Evolutionary conservation across 192 early-diverging fungal species (phyloP).

Genomic region (Mortierella alpina): DNA sequence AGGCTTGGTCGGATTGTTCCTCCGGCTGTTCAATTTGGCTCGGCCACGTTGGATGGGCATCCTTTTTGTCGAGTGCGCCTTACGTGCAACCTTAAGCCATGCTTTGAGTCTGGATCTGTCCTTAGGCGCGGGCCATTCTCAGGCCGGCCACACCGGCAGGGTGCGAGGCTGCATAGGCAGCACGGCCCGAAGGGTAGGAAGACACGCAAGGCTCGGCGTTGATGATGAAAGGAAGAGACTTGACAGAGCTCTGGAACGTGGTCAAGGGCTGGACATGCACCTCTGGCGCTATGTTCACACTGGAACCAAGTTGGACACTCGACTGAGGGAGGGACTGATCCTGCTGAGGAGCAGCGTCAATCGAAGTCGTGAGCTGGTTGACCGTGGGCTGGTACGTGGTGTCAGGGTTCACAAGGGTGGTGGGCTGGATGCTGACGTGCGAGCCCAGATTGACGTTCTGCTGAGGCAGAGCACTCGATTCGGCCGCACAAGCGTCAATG

Average conservation of each 20-base stretch:
- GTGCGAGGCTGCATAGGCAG: not conserved
- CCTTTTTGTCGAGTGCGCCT: too few relatives aligned
- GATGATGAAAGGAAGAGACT: slow-evolving; percentile 45
- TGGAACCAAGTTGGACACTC: slow-evolving; percentile 30
- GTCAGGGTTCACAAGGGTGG: slow-evolving; percentile 32
- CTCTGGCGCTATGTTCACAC: slow-evolving; percentile 21
- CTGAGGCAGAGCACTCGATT: slow-evolving; percentile 24
- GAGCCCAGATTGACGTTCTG: slow-evolving; percentile 38
- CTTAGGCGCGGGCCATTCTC: too few relatives aligned
- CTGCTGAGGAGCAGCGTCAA: slow-evolving; percentile 30
- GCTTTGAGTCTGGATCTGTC: too few relatives aligned
- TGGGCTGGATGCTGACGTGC: slow-evolving; percentile 39
- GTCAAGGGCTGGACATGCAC: slow-evolving; percentile 41
- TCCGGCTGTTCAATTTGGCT: too few relatives aligned
- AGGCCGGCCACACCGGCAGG: not conserved
- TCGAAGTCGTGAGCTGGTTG: slow-evolving; percentile 21
- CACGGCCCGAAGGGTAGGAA: not conserved
- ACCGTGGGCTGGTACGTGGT: slow-evolving; percentile 45
- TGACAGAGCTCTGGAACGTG: slow-evolving; percentile 44
- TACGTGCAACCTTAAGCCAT: too few relatives aligned
- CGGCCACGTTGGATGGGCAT: too few relatives aligned
- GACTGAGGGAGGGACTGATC: slow-evolving; percentile 50
- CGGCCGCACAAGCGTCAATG: slow-evolving; percentile 26
- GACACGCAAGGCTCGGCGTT: slow-evolving; percentile 23
- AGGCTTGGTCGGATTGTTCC: too few relatives aligned